phyloP scores from a whole-genome alignment of 306 rosid species.

The Rosa rugosa region DNA sequence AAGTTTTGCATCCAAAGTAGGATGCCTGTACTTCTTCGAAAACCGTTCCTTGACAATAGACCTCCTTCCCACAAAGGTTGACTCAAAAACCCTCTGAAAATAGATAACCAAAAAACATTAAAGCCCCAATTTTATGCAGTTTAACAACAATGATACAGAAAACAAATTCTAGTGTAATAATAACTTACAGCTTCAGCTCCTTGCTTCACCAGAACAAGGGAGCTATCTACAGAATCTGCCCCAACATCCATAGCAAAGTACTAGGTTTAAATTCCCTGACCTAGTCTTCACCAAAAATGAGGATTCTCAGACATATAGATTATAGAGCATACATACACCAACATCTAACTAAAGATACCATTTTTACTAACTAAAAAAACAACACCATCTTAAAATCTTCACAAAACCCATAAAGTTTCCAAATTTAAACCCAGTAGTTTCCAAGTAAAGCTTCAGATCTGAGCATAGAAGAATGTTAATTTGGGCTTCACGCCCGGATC shows the following conservation, averaged over 20 bases:
- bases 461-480: too few species aligned
- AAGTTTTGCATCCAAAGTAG: conserved; percentile 80
- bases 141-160: neutral
- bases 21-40: conserved; percentile 92
- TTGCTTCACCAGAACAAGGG: conserved; percentile 51
- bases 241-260: conserved; percentile 34
- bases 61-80: conserved; percentile 74
- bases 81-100: conserved; percentile 75
- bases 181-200: conserved; percentile 68
- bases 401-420: neutral
- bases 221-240: conserved; percentile 20
- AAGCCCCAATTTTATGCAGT: neutral
- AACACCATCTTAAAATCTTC: neutral
- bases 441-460: too few species aligned
- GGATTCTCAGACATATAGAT: neutral
- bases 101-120: neutral
- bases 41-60: conserved; percentile 81
- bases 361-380: neutral
- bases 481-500: too few species aligned
- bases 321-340: neutral
- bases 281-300: neutral
- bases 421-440: neutral
- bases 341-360: neutral
- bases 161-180: neutral
- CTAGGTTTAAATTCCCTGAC: neutral